Evolutionary conservation across 208 protist genomes (phyloP), one percentile per base, ranked within the genome.

Genomic region (Wallacemonas sp.): DNA sequence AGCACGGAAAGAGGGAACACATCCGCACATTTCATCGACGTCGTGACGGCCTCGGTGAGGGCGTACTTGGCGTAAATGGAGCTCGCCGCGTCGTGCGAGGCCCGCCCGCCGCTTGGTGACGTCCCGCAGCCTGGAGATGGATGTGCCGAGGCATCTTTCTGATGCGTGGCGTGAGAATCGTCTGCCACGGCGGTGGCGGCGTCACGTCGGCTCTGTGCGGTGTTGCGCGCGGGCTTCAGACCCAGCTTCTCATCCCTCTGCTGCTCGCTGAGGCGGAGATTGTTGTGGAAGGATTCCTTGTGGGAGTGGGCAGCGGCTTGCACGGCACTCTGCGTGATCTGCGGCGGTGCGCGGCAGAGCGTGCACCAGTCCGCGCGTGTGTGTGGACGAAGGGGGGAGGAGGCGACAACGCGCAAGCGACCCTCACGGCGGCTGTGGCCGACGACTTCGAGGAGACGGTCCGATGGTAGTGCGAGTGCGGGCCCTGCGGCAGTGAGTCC

Each of bases 1-100:
- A 74, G 44, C 42, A 86, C 75, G n/a, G 75, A 77, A 22, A n/a
- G 27, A 15, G 78, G 79, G 27, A 85, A 85, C 8, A 80, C 68
- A 45, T 87, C 77, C 21, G 71, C 74, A 34, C 75, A 80, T 22
- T 66, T 69, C 55, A 76, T 62, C 36, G 68, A 53, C 21, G 72
- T 73, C 44, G 66, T 68, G 27, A 77, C 24, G 17, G 67, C 64
- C 54, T 47, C 59, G 1, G 59, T 64, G 41, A 64, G 41, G 14
- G 59, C 59, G 59, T 47, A 64, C 24, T 64, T 44, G 38, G 36
- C 59, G 59, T 47, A 64, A 27, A 58, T 15, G 4, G 51, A 58
- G 30, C 24, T n/a, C 15, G 15, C 15, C 51, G 47, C 4, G 11
- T 11, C 44, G 44, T 14, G 17, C 5, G 44, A 6, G 9, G 17